Percentiles rank a stretch among this genome's conserved stretches.
These are phyloP conservation scores for Leccinum boreale DNA, from an alignment of 768 basidiomycete species.

Conservation along the genomic window DNA sequence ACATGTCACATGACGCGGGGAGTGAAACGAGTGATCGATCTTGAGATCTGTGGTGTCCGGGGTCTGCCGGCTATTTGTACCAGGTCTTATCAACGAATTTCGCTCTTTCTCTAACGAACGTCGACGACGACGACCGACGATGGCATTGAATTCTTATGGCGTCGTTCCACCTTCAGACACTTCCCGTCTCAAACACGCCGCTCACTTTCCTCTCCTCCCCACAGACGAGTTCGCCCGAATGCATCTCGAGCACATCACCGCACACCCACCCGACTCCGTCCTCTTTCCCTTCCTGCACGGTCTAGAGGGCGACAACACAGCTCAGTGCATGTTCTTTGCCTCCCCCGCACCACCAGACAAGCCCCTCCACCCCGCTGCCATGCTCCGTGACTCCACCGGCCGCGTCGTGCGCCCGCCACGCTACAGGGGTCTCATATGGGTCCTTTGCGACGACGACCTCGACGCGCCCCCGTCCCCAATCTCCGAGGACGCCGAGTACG, in stretches of 20 bases:
- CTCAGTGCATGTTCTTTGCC: slow-evolving; percentile 81
- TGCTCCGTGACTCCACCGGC: slow-evolving; percentile 24
- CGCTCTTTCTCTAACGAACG: neutral
- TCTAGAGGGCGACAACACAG: slow-evolving; percentile 74
- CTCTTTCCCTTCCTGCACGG: slow-evolving; percentile 91
- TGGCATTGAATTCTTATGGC: slow-evolving; percentile 18
- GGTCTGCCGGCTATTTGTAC: slow-evolving; percentile 24
- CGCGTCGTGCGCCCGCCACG: slow-evolving; percentile 35
- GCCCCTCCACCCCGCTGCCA: slow-evolving; percentile 16
- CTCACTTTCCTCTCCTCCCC: slow-evolving; percentile 35
- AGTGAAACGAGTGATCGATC: slow-evolving; percentile 14
- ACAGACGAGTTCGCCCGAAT: slow-evolving; percentile 53
- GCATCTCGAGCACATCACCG: slow-evolving; percentile 58
- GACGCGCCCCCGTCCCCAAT: slow-evolving; percentile 17
- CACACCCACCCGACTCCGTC: slow-evolving; percentile 75
- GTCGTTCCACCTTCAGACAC: slow-evolving; percentile 17
- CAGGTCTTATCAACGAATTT: slow-evolving; percentile 17
- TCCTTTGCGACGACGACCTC: slow-evolving; percentile 71
- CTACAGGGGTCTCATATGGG: slow-evolving; percentile 81
- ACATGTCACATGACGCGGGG: slow-evolving; percentile 17
- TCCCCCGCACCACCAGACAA: slow-evolving; percentile 22
- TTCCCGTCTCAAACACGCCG: neutral
- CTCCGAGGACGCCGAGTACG: slow-evolving; percentile 29
- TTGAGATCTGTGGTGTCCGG: slow-evolving; percentile 17
- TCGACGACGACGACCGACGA: slow-evolving; percentile 6